Base-by-base conservation (phyloP, 176 grass and related monocot species). In the Zea luxurians region DNA sequence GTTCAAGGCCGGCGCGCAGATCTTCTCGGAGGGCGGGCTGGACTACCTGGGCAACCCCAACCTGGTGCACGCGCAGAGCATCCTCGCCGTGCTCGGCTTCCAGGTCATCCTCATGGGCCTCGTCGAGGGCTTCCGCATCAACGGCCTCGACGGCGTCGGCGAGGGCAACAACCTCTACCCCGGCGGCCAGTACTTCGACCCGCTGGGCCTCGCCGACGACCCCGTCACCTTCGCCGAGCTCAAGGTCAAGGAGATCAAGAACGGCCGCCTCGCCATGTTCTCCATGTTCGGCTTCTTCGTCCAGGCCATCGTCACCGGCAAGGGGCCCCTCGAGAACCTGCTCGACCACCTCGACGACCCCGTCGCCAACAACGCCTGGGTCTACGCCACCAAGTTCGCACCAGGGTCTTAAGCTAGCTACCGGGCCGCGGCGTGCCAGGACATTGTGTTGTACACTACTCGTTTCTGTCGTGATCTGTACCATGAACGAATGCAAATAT, bases 241-340 rank as follows among this genome's bases (percentile, higher is more conserved):
- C 8, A 97, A 90, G 89, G 94, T 97, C 44, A 97, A 97, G 82
- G 94, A 97, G 81, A 93, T 97, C 77, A 97, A 97, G 91, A 97
- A 91, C 40, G 94, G 91, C 5, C 84, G 94, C 35, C 94, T 97
- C 50, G 91, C 94, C 44, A 97, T 97, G 94, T 97, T 93, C 89
- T 97, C 94, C 37, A 93, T 93, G 94, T 97, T 93, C 15, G 91
- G 94, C 0, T 97, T 97, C 89, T 97, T 97, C 59, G 91, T 97
- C 11, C 94, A 97, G 70, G 91, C 94, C 48, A 97, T 97, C 35
- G 84, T 97, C 71, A 97, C 94, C 13, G 94, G 94, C 7, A 97
- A 97, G 82, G 94, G 94, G 0, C 94, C 94, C 0, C 81, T 97
- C 7, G 94, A 97, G 91, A 97, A 97, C 86, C 84, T 97, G 69